Evolutionary conservation across 2,329 filamentous ascomycete species (phyloP).

Genomic region (Colletotrichum caudatum): DNA sequence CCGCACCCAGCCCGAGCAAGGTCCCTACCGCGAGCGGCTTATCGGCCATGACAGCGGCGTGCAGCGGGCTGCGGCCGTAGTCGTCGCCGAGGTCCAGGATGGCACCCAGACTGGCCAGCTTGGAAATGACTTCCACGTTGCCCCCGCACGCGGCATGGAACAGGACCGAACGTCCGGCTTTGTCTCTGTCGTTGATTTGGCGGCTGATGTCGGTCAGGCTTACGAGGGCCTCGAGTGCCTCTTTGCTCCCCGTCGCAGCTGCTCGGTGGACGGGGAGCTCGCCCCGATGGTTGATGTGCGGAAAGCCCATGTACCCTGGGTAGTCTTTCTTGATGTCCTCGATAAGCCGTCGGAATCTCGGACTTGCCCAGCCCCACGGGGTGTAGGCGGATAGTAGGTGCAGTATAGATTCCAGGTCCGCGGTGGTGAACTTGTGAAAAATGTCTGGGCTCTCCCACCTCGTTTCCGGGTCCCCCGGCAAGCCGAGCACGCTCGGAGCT

Average conservation of each 20-base stretch:
- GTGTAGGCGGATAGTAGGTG: conserved; percentile 11
- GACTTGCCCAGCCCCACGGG: background rate
- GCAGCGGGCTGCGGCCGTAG: conserved; percentile 23
- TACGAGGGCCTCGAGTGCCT: background rate
- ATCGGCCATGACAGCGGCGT: conserved; percentile 16
- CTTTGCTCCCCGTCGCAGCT: background rate
- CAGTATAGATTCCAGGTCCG: conserved; percentile 1
- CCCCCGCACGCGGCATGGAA: conserved; percentile 32
- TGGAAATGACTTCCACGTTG: background rate
- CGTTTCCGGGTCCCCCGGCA: background rate
- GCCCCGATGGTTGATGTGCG: conserved; percentile 11
- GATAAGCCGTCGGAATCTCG: background rate
- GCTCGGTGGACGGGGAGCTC: conserved; percentile 24
- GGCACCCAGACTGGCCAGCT: background rate
- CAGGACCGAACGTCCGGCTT: conserved; percentile 5
- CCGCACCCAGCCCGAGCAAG: background rate
- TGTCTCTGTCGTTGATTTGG: background rate
- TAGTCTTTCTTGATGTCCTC: background rate
- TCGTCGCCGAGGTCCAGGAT: conserved; percentile 8
- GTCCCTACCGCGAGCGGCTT: background rate
- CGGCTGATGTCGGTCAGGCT: background rate
- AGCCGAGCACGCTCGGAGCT: background rate
- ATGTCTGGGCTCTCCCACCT: background rate
- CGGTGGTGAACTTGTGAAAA: conserved; percentile 12
- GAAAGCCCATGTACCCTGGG: background rate